Conservation (phyloP, 1,284 basidiomycete species). For the Hemileia vastatrix region DNA sequence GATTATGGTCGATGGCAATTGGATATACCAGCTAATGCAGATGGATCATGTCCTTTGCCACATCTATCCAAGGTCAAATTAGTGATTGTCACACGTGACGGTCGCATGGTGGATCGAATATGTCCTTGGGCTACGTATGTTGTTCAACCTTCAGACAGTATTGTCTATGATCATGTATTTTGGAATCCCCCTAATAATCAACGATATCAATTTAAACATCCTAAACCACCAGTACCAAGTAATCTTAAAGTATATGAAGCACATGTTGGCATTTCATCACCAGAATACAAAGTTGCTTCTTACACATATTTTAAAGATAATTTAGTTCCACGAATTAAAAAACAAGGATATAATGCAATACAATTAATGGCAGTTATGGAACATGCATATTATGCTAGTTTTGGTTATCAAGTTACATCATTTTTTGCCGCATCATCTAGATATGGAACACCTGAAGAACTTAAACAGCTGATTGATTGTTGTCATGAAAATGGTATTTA, state of each 20-base stretch:
- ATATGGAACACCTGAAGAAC: conserved; percentile 5
- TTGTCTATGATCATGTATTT: conserved; percentile 87
- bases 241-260: conserved; percentile 87
- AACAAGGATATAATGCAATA: conserved; percentile 88
- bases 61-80: conserved; percentile 92
- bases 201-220: conserved; percentile 73
- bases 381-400: conserved; percentile 95
- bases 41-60: conserved; percentile 69
- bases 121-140: conserved; percentile 76
- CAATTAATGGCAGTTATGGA: conserved; percentile 99
- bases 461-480: conserved; percentile 14
- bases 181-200: conserved; percentile 88
- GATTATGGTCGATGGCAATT: conserved; percentile 86
- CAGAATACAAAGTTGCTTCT: conserved; percentile 74
- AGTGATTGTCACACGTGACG: conserved; percentile 28
- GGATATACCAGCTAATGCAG: conserved; percentile 57
- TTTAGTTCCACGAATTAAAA: conserved; percentile 73
- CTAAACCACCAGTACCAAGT: conserved; percentile 56
- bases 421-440: conserved; percentile 10
- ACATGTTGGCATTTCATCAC: conserved; percentile 85
- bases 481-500: conserved; percentile 22
- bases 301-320: conserved; percentile 89
- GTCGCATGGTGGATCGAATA: conserved; percentile 77
- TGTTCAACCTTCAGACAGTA: conserved; percentile 74
- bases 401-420: conserved; percentile 26